Evolutionary conservation across 75 land plant genomes (phyloP), one percentile per base, ranked within the genome.

Genomic region (Isoetes taiwanensis): DNA sequence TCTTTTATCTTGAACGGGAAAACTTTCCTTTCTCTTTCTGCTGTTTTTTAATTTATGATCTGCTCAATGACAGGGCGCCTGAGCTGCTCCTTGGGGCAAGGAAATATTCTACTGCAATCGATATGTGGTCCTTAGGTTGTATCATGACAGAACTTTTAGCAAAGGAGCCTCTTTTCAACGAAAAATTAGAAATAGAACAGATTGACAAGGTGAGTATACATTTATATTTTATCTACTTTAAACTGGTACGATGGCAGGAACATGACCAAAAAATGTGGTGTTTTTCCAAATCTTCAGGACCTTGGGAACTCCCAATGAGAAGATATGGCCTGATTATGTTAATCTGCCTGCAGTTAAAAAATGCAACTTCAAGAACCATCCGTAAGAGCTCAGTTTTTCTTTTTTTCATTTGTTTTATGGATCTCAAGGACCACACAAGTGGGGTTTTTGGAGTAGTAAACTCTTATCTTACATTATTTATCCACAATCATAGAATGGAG

Each of bases 51-150:
- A n/a, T n/a, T n/a, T n/a, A n/a, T n/a, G n/a, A n/a, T n/a, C n/a
- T n/a, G n/a, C n/a, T n/a, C n/a, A n/a, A 24, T 21, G 61, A 9
- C 69, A 87, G 99, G 77, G 81, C 96, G 32, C 99, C 99, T 25
- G 99, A 94, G 68, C 84, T 94, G 42, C 74, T 94, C 3, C 54
- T 94, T 6, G 97, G 96, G 57, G 72, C 78, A 58, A 94, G 72
- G 57, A 68, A 89, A 38, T 94, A 94, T 56, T 88, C 96, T 48
- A 85, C 96, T 20, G 86, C 99, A n/a, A 71, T 94, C 66, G 99
- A 94, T 56, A 94, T 94, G 99, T 94, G 99, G 99, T 94, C 99
- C 1, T 16, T 94, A 38, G 99, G 99, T 14, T 94, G 99, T 46
- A 89, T 94, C 31, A 94, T 94, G 99, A 96, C 96, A 42, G 99